A percentile compares a stretch with the other conserved stretches of the same genome.
phyloP scores from a whole-genome alignment of 805 yeast species.

The Zygosaccharomyces siamensis region DNA sequence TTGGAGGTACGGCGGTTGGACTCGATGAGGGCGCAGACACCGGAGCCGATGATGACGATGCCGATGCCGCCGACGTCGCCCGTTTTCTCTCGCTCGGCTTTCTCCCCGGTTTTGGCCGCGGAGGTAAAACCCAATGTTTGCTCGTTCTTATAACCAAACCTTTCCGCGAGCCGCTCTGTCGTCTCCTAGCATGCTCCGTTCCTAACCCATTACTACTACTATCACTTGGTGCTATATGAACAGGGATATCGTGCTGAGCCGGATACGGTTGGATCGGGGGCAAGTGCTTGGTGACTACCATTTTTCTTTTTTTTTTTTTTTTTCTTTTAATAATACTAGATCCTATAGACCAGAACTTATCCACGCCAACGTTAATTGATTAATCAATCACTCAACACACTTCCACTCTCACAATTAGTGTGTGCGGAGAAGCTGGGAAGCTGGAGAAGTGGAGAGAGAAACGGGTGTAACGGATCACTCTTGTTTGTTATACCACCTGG shows the following conservation, averaged over 20 bases:
- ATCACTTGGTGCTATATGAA: slow-evolving; percentile 5
- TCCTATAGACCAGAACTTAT: neutral
- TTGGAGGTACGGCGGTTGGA: neutral
- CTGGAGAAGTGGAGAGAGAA: neutral
- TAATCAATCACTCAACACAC: neutral
- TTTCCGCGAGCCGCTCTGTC: slow-evolving; percentile 19
- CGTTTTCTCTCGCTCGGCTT: slow-evolving; percentile 36
- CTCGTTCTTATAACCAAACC: slow-evolving; percentile 49
- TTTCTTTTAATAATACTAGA: neutral
- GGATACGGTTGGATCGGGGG: slow-evolving; percentile 4
- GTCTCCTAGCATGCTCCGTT: slow-evolving; percentile 8
- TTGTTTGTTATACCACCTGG: slow-evolving; percentile 1
- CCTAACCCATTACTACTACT: neutral
- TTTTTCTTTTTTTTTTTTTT: neutral
- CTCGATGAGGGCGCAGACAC: neutral
- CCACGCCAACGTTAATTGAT: neutral
- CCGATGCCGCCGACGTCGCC: neutral
- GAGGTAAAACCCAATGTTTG: slow-evolving; percentile 80
- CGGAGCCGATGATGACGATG: neutral
- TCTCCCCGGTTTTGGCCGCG: slow-evolving; percentile 73
- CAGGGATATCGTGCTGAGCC: neutral
- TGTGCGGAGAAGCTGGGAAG: neutral
- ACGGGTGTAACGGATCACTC: neutral
- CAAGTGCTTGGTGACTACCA: slow-evolving; percentile 4
- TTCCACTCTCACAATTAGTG: neutral